Evolutionary conservation across 2,329 filamentous ascomycete species (phyloP).

Genomic region (Penicillium sumatraense): DNA sequence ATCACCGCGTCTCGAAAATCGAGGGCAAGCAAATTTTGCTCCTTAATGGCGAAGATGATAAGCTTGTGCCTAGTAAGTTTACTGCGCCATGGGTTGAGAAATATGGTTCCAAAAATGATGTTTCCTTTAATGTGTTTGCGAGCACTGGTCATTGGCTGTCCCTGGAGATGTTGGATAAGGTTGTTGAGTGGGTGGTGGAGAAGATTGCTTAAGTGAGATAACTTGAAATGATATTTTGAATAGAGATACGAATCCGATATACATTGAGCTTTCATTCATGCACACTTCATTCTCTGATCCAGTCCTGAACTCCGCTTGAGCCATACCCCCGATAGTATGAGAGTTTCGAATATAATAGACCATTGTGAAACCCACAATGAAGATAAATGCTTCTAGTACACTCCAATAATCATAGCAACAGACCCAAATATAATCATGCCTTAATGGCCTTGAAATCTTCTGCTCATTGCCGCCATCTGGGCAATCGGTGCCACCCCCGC

Average conservation of each 20-base stretch:
- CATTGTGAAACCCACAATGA: too few species aligned
- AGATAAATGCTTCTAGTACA: too few species aligned
- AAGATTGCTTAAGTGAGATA: not conserved
- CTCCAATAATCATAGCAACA: too few species aligned
- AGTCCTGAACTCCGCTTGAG: too few species aligned
- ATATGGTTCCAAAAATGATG: not conserved
- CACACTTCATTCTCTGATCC: not conserved
- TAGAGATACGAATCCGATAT: not conserved
- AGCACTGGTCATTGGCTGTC: not conserved
- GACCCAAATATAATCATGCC: too few species aligned
- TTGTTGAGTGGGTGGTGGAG: not conserved
- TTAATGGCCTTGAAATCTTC: too few species aligned
- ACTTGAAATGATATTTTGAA: not conserved
- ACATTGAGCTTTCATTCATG: not conserved
- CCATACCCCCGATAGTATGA: too few species aligned
- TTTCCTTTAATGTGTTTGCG: slow-evolving; percentile 1
- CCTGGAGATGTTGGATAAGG: not conserved
- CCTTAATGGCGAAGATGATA: not conserved
- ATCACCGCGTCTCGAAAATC: not conserved
- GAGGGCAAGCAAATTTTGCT: not conserved
- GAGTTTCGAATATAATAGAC: too few species aligned
- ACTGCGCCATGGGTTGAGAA: not conserved
- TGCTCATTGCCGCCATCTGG: too few species aligned
- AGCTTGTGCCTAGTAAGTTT: not conserved
- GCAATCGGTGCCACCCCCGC: not conserved